Evolutionary conservation across 345 rosid species (phyloP).

Genomic region (Hevea brasiliensis): DNA sequence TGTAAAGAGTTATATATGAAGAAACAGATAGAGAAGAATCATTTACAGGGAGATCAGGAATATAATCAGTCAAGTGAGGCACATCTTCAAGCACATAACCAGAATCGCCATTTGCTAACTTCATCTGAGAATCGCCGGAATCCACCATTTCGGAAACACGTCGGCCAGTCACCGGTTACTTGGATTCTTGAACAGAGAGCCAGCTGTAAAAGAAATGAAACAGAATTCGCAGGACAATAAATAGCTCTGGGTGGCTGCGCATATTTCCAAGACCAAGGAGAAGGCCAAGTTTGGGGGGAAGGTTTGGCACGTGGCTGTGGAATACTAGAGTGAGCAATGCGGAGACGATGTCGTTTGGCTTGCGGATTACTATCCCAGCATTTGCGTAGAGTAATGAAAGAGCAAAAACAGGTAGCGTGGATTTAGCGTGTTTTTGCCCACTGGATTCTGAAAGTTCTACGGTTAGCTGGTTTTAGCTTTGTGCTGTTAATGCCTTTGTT

Average conservation of each 20-base stretch:
- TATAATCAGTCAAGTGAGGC: constrained; percentile 73
- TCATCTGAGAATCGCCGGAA: constrained; percentile 17
- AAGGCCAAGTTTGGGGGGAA: not conserved
- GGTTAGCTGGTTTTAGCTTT: too few relatives aligned
- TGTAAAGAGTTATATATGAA: not conserved
- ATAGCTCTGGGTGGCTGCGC: not conserved
- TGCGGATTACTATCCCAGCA: not conserved
- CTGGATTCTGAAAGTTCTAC: not conserved
- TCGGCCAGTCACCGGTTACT: not conserved
- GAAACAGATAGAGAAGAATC: not conserved
- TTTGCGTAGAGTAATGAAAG: too few relatives aligned
- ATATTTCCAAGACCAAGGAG: too few relatives aligned
- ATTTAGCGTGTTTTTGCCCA: not conserved
- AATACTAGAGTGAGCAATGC: not conserved
- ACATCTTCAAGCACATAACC: constrained; percentile 81
- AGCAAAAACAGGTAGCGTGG: not conserved
- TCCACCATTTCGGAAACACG: constrained; percentile 12
- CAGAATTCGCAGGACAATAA: not conserved
- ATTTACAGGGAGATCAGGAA: constrained; percentile 59
- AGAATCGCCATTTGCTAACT: constrained; percentile 45
- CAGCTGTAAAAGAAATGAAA: not conserved
- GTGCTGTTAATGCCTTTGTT: too few relatives aligned
- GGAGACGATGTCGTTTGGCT: not conserved
- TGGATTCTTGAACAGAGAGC: not conserved
- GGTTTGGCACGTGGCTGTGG: not conserved